These are phyloP conservation scores for Cornus controversa DNA, from an alignment of 148 eudicot genomes.

Conservation along the genomic window DNA sequence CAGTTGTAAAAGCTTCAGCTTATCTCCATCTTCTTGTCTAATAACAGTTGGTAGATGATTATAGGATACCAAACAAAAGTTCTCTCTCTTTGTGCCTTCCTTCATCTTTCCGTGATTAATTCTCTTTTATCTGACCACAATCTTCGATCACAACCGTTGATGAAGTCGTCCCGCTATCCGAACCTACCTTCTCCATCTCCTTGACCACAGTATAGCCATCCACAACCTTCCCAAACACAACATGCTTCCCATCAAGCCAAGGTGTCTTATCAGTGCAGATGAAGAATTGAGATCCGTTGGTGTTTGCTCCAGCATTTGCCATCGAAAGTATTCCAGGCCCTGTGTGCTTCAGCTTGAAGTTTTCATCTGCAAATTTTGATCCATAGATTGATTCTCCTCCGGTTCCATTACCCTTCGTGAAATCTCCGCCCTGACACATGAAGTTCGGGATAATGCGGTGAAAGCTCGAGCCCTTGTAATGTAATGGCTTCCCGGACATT, in stretches of 20 bases:
- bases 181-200: constrained; percentile 60
- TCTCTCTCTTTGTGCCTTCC: no score
- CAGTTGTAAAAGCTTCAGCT: no score
- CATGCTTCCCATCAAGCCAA: constrained; percentile 66
- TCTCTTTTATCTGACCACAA: constrained; percentile 46
- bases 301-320: constrained; percentile 58
- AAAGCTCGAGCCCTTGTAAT: constrained; percentile 77
- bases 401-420: constrained; percentile 78
- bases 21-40: background rate
- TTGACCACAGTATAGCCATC: constrained; percentile 57
- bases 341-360: constrained; percentile 55
- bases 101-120: constrained; percentile 3
- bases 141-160: constrained; percentile 47
- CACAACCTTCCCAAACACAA: constrained; percentile 65
- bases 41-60: no score
- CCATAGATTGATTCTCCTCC: constrained; percentile 95
- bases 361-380: constrained; percentile 66
- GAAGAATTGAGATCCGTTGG: constrained; percentile 60
- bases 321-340: constrained; percentile 50
- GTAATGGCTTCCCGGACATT: constrained; percentile 61
- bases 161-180: constrained; percentile 28
- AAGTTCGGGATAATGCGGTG: constrained; percentile 82
- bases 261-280: constrained; percentile 45
- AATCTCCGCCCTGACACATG: constrained; percentile 98
- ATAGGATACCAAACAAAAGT: no score